Conservation (phyloP, 768 basidiomycete species). For the Amanita muscaria region DNA sequence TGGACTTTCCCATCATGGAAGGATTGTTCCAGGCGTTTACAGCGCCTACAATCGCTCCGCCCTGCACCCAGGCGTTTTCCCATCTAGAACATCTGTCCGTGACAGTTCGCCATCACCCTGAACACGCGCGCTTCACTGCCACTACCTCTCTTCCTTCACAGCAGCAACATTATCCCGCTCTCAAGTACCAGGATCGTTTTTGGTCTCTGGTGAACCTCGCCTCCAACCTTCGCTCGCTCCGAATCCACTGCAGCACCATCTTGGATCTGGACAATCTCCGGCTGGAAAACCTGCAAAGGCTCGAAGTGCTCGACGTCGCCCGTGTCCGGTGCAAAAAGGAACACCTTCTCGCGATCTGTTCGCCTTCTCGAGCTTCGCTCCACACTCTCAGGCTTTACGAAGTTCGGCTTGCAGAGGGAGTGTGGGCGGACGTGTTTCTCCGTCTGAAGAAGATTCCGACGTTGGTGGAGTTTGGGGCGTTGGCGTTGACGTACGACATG, state of each 20-base stretch:
- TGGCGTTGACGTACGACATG: neutral
- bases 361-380: neutral
- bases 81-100: slow-evolving; percentile 2
- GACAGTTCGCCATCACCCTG: neutral
- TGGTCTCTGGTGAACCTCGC: slow-evolving; percentile 3
- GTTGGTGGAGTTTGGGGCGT: neutral
- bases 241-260: slow-evolving; percentile 1
- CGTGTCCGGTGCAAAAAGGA: slow-evolving; percentile 1
- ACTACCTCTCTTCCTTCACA: neutral
- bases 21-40: slow-evolving; percentile 1
- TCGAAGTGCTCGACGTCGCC: neutral
- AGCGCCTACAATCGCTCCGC: neutral
- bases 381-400: neutral
- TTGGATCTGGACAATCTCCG: neutral
- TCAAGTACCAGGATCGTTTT: neutral
- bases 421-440: slow-evolving; percentile 1
- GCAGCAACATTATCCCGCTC: neutral
- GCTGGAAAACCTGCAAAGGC: neutral
- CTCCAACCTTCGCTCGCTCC: slow-evolving; percentile 1
- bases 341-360: neutral
- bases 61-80: neutral
- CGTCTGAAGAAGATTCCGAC: slow-evolving; percentile 1
- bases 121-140: neutral
- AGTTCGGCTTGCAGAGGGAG: neutral
- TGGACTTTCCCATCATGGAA: slow-evolving; percentile 3